A percentile compares a stretch with the other conserved stretches of the same genome.
Evolutionary conservation across 139 green algal species (phyloP).

Genomic region (Zygnema circumcarinatum): DNA sequence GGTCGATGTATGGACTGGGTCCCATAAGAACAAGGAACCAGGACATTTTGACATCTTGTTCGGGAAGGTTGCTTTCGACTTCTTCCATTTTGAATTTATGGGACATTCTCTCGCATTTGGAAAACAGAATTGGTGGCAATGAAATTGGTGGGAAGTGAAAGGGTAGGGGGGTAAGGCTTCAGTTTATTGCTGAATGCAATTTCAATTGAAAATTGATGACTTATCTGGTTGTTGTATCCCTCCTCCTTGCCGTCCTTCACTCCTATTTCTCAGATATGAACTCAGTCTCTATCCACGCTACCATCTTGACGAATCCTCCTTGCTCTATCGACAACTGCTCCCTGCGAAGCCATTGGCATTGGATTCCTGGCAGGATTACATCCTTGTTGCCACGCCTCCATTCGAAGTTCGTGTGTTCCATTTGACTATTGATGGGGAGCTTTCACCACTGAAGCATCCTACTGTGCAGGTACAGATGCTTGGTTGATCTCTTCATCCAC

Average conservation of each 20-base stretch:
- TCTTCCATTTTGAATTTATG: no score
- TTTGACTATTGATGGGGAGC: conserved; percentile 68
- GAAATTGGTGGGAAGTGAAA: no score
- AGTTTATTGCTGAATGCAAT: no score
- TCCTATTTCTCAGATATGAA: conserved; percentile 60
- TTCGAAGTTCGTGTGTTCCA: conserved; percentile 83
- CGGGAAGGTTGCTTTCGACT: no score
- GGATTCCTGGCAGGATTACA: conserved; percentile 76
- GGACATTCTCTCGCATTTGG: no score
- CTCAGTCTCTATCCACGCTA: conserved; percentile 85
- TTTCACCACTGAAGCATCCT: conserved; percentile 63
- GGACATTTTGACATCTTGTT: no score
- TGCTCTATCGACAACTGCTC: conserved; percentile 69
- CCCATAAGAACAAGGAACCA: no score
- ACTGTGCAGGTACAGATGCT: conserved; percentile 62
- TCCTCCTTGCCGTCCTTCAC: not conserved
- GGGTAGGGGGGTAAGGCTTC: no score
- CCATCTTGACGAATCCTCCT: conserved; percentile 84
- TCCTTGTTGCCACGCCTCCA: conserved; percentile 77
- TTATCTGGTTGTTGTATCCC: no score
- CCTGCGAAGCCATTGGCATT: conserved; percentile 75
- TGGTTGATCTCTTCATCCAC: not conserved
- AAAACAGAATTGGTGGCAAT: no score
- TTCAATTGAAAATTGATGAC: no score
- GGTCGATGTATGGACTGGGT: no score